Evolutionary conservation across 306 rosid species (phyloP).

Genomic region (Sindora glabra): DNA sequence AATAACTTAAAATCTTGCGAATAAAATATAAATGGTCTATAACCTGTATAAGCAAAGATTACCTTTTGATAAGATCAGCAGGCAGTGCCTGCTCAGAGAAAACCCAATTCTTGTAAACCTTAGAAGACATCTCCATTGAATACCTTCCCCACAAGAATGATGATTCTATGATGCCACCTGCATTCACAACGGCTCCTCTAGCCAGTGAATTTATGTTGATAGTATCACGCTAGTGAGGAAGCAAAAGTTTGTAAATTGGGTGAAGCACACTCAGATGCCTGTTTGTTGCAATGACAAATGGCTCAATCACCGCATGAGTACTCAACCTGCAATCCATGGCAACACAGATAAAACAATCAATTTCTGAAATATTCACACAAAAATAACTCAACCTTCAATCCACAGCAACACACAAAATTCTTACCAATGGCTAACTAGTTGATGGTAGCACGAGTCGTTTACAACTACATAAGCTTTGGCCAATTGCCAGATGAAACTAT

Average conservation of each 20-base stretch:
- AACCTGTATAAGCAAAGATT: not conserved
- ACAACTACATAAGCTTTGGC: constrained; percentile 73
- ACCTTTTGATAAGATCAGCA: constrained; percentile 32
- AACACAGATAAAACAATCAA: not conserved
- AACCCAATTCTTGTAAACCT: constrained; percentile 25
- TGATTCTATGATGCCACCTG: constrained; percentile 31
- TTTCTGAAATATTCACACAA: too few relatives aligned
- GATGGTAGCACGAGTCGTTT: constrained; percentile 61
- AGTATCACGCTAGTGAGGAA: constrained; percentile 37
- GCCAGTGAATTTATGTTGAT: constrained; percentile 33
- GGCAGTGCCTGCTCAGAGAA: constrained; percentile 31
- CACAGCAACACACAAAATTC: too few relatives aligned
- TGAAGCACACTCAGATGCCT: constrained; percentile 36
- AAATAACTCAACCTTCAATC: too few relatives aligned
- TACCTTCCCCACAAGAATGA: constrained; percentile 25
- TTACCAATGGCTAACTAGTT: constrained; percentile 69
- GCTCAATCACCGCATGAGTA: constrained; percentile 76
- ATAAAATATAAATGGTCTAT: too few relatives aligned
- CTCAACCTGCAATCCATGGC: constrained; percentile 40
- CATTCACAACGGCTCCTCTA: constrained; percentile 26
- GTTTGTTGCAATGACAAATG: constrained; percentile 39
- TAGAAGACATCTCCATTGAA: constrained; percentile 31
- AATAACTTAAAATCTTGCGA: too few relatives aligned
- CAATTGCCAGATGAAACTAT: constrained; percentile 46
- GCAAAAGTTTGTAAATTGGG: constrained; percentile 26